A percentile compares a stretch with the other conserved stretches of the same genome.
These are phyloP conservation scores for Phytophthora melonis DNA, from an alignment of 352 stramenopile species.

Conservation along the genomic window DNA sequence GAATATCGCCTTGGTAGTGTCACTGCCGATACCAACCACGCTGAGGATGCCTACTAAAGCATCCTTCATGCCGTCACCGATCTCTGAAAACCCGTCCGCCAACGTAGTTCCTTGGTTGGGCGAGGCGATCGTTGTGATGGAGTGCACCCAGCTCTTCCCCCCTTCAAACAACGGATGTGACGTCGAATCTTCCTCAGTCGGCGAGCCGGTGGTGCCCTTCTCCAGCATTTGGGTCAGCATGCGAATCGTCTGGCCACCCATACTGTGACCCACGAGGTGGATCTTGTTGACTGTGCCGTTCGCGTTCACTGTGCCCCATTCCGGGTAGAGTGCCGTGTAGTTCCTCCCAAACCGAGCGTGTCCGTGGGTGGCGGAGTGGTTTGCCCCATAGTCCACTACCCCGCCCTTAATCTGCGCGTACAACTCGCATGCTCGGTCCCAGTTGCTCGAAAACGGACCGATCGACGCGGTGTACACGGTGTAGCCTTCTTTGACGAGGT, in stretches of 20 bases:
- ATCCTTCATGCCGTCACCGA: constrained; percentile 43
- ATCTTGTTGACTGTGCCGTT: constrained; percentile 60
- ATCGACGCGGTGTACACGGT: constrained; percentile 49
- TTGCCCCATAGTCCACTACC: constrained; percentile 49
- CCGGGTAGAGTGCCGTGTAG: constrained; percentile 53
- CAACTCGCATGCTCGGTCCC: constrained; percentile 59
- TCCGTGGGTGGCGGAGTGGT: constrained; percentile 36
- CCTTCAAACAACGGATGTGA: constrained; percentile 48
- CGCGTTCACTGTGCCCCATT: constrained; percentile 47
- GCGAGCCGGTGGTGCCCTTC: constrained; percentile 47
- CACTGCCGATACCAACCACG: constrained; percentile 35
- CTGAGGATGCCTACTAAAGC: constrained; percentile 34
- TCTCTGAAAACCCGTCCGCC: constrained; percentile 42
- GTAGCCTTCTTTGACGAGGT: constrained; percentile 20
- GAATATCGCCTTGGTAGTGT: constrained; percentile 31
- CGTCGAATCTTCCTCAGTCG: constrained; percentile 22
- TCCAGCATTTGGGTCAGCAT: constrained; percentile 67
- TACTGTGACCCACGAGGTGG: constrained; percentile 70
- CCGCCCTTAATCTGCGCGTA: constrained; percentile 64
- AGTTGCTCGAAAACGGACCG: constrained; percentile 59
- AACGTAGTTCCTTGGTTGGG: constrained; percentile 57
- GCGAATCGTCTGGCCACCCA: constrained; percentile 70
- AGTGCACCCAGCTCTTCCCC: constrained; percentile 59
- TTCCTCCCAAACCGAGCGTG: constrained; percentile 42
- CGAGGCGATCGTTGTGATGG: constrained; percentile 56